phyloP scores from a whole-genome alignment of 75 land plant species.

The Cupressus sempervirens region DNA sequence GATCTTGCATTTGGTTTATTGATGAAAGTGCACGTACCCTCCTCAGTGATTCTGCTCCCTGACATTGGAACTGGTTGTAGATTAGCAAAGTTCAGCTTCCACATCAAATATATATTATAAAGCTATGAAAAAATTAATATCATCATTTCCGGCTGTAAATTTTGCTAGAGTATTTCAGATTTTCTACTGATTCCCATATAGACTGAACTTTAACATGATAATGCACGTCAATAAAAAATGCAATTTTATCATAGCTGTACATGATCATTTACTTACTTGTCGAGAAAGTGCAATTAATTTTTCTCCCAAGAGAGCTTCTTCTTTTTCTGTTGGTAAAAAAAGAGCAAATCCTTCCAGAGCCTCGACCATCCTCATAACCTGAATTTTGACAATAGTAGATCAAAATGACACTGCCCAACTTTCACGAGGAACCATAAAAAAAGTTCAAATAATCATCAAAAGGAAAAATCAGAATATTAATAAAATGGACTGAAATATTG shows the following conservation, averaged over 20 bases:
- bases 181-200: too few relatives aligned
- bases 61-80: slow-evolving; percentile 58
- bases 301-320: slow-evolving; percentile 73
- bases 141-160: neutral
- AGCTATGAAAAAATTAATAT: neutral
- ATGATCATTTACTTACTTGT: slow-evolving; percentile 45
- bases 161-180: neutral
- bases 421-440: neutral
- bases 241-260: neutral
- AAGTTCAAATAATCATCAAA: neutral
- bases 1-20: slow-evolving; percentile 61
- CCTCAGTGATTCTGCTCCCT: slow-evolving; percentile 75
- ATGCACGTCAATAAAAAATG: neutral
- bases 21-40: slow-evolving; percentile 75
- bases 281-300: slow-evolving; percentile 55
- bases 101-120: neutral
- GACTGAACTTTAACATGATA: too few relatives aligned
- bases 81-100: slow-evolving; percentile 6
- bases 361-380: slow-evolving; percentile 93
- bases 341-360: slow-evolving; percentile 80
- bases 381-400: neutral
- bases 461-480: neutral
- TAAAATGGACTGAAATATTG: neutral
- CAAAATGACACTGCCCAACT: neutral
- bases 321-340: slow-evolving; percentile 69